These are phyloP conservation scores for Beauveria caledonica DNA, from an alignment of 2,329 filamentous ascomycete genomes.

Conservation along the genomic window DNA sequence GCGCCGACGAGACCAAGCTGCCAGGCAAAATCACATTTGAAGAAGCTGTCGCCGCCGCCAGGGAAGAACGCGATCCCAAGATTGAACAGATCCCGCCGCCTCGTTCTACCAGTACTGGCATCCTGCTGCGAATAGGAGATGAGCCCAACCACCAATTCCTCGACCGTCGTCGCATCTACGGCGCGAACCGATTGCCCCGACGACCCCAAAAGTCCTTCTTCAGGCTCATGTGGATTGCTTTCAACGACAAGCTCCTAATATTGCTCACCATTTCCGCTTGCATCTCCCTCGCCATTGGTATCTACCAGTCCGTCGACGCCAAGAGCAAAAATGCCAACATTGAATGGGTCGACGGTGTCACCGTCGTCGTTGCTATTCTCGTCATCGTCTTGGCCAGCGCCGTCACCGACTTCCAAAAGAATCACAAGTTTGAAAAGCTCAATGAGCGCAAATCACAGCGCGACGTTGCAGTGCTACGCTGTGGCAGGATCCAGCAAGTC, in stretches of 20 bases:
- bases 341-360: conserved; percentile 76
- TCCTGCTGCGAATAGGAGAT: conserved; percentile 24
- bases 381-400: conserved; percentile 71
- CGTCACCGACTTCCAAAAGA: conserved; percentile 77
- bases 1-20: conserved; percentile 39
- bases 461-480: conserved; percentile 66
- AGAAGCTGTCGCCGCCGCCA: conserved; percentile 36
- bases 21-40: conserved; percentile 39
- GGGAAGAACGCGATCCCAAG: conserved; percentile 22
- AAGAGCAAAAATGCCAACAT: conserved; percentile 45
- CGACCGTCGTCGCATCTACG: conserved; percentile 64
- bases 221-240: conserved; percentile 64
- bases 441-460: conserved; percentile 75
- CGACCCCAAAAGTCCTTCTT: conserved; percentile 62
- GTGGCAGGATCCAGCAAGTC: conserved; percentile 60
- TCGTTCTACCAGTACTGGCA: conserved; percentile 16
- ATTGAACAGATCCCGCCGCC: conserved; percentile 12
- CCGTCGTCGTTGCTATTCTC: conserved; percentile 67
- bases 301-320: conserved; percentile 61
- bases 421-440: conserved; percentile 70
- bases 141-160: conserved; percentile 18
- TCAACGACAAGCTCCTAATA: conserved; percentile 74
- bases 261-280: conserved; percentile 61
- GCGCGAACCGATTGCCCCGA: conserved; percentile 48
- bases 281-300: conserved; percentile 66